A percentile compares a stretch with the other conserved stretches of the same genome.
phyloP scores from a whole-genome alignment of 2,329 filamentous ascomycete genomes.

The Penicillium sp. region DNA sequence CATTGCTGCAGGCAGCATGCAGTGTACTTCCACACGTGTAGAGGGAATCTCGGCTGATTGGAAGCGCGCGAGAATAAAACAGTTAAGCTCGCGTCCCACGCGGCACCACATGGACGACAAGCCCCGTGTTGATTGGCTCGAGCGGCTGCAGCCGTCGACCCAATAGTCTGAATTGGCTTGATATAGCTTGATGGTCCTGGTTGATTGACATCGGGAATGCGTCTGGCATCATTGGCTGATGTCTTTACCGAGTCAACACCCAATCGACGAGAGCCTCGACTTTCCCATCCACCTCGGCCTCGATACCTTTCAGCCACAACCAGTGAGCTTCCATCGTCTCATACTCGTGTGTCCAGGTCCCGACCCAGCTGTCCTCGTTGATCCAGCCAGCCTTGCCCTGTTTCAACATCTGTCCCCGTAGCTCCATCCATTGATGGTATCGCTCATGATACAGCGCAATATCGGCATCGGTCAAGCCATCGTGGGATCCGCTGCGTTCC shows the following conservation, averaged over 20 bases:
- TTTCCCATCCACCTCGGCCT: constrained; percentile 2
- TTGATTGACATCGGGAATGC: no score
- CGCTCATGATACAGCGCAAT: neutral
- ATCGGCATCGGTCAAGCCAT: neutral
- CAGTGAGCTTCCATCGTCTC: constrained; percentile 2
- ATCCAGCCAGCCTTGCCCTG: neutral
- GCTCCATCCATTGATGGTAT: neutral
- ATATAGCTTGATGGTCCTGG: no score
- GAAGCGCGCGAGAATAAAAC: no score
- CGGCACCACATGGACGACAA: no score
- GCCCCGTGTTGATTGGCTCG: no score
- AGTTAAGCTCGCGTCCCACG: no score
- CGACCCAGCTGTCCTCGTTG: neutral
- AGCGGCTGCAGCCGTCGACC: no score
- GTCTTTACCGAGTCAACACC: no score
- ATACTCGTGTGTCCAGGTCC: constrained; percentile 1
- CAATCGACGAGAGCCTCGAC: constrained; percentile 4
- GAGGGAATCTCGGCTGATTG: constrained; percentile 1
- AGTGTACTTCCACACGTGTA: no score
- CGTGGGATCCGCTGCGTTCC: neutral
- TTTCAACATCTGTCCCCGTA: neutral
- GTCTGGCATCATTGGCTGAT: no score
- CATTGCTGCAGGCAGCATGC: no score
- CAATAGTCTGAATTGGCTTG: no score
- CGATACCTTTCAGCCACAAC: constrained; percentile 1